Percentiles rank a stretch among this genome's conserved stretches.
phyloP scores from a whole-genome alignment of 225 moss, liverwort and hornwort genomes.

The Polytrichum commune region DNA sequence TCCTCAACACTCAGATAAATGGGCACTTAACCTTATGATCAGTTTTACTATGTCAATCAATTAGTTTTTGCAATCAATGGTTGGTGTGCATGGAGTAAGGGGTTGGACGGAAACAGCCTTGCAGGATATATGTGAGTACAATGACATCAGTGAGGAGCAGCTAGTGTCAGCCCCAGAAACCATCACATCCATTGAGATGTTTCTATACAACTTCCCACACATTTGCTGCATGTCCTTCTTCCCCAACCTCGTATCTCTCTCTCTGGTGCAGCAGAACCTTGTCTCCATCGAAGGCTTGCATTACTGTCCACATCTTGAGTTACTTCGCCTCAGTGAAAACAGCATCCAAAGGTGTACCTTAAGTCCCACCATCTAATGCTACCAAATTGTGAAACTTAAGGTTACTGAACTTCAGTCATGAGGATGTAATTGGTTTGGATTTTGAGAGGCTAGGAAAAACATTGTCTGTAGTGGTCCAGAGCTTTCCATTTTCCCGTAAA shows the following conservation, averaged over 20 bases:
- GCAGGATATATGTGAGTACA: slow-evolving; percentile 96
- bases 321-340: slow-evolving; percentile 91
- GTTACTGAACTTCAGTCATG: no score
- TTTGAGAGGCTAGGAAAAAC: no score
- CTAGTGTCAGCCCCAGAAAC: slow-evolving; percentile 74
- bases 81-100: slow-evolving; percentile 18
- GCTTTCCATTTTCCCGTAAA: no score
- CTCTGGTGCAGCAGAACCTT: slow-evolving; percentile 90
- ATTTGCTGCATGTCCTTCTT: slow-evolving; percentile 99
- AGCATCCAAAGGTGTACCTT: slow-evolving; percentile 69
- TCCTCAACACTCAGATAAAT: not conserved
- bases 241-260: slow-evolving; percentile 89
- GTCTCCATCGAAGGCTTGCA: slow-evolving; percentile 88
- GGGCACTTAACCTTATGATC: not conserved
- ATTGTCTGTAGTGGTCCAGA: no score
- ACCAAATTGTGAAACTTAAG: no score
- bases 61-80: not conserved
- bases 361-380: not conserved
- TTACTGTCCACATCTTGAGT: slow-evolving; percentile 84
- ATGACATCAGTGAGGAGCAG: slow-evolving; percentile 94
- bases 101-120: slow-evolving; percentile 56
- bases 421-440: no score
- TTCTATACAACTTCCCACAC: slow-evolving; percentile 86
- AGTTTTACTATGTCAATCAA: no score
- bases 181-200: slow-evolving; percentile 87